Evolutionary conservation across 495 filamentous ascomycete species (phyloP).

Genomic region (Schizothecium vesticola): DNA sequence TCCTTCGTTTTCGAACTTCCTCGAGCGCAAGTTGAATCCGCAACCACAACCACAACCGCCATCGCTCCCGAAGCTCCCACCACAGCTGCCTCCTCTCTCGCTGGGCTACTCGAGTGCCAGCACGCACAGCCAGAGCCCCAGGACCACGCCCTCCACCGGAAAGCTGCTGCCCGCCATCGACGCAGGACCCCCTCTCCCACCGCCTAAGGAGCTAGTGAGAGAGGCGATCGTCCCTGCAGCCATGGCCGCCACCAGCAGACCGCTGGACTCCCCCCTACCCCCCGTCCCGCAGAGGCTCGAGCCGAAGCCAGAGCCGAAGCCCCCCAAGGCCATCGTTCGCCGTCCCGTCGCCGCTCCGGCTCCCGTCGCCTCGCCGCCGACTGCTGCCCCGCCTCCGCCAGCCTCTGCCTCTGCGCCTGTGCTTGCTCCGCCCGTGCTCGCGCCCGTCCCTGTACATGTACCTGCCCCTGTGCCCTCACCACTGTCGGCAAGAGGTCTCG

Average conservation of each 20-base stretch:
- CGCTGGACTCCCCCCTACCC: conserved; percentile 26
- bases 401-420: background rate
- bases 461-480: conserved; percentile 2
- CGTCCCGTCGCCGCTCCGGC: conserved; percentile 25
- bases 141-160: background rate
- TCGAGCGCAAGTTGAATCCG: conserved; percentile 10
- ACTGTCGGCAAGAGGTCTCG: background rate
- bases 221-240: conserved; percentile 2
- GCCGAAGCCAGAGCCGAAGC: background rate
- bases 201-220: conserved; percentile 16
- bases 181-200: conserved; percentile 18
- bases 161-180: conserved; percentile 16
- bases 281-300: conserved; percentile 18
- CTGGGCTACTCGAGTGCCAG: conserved; percentile 1
- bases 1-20: conserved; percentile 17
- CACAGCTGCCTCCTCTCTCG: conserved; percentile 14
- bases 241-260: conserved; percentile 19
- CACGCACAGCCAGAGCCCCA: background rate
- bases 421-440: background rate
- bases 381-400: background rate
- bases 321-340: conserved; percentile 25
- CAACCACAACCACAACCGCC: background rate
- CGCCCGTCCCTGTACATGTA: conserved; percentile 3
- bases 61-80: background rate
- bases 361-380: conserved; percentile 1